phyloP scores from a whole-genome alignment of 768 basidiomycete species.

The Rhodotorula toruloides region DNA sequence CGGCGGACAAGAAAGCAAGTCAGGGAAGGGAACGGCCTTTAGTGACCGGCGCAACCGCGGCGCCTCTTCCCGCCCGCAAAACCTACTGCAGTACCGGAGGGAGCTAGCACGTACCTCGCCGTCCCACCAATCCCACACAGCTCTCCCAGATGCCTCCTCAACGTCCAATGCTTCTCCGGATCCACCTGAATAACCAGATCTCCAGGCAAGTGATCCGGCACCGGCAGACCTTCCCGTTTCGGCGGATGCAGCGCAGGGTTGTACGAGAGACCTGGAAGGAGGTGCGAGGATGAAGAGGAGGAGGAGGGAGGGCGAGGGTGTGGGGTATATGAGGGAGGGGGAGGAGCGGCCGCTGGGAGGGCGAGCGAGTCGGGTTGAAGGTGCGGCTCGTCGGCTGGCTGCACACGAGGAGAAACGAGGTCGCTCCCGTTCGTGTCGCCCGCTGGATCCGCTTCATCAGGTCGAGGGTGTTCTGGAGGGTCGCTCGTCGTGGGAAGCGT shows the following conservation, averaged over 20 bases:
- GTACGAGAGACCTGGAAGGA: not conserved
- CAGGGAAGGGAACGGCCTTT: not conserved
- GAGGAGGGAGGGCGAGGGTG: not conserved
- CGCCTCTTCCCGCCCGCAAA: not conserved
- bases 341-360: too few species aligned
- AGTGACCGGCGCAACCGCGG: not conserved
- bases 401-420: too few species aligned
- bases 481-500: too few species aligned
- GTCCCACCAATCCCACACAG: conserved; percentile 30
- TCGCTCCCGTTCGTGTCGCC: too few species aligned
- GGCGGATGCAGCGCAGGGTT: conserved; percentile 20
- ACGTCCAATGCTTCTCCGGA: conserved; percentile 24
- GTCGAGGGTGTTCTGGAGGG: too few species aligned
- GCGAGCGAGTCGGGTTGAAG: too few species aligned
- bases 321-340: too few species aligned
- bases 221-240: conserved; percentile 26
- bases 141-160: conserved; percentile 35
- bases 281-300: not conserved
- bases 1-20: not conserved
- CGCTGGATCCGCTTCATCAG: too few species aligned
- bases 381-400: too few species aligned
- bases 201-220: conserved; percentile 40
- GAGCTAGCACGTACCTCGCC: not conserved
- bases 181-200: conserved; percentile 25
- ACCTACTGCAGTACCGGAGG: not conserved